A percentile compares a stretch with the other conserved stretches of the same genome.
phyloP scores from a whole-genome alignment of 495 filamentous ascomycete species.

The Daldinia grandis region DNA sequence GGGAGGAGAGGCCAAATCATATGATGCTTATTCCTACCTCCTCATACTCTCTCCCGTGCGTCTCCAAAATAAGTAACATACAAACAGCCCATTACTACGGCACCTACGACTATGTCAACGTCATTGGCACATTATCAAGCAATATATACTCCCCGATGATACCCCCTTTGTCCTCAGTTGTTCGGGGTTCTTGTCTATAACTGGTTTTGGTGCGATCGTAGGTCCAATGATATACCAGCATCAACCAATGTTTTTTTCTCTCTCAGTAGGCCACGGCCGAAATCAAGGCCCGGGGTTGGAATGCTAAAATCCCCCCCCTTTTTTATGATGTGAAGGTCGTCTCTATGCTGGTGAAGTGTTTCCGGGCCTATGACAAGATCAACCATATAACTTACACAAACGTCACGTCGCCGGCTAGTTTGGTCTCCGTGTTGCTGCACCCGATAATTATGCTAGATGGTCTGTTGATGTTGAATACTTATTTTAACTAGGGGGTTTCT shows the following conservation, averaged over 20 bases:
- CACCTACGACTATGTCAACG: neutral
- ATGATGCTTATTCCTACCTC: slow-evolving; percentile 1
- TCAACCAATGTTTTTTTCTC: neutral
- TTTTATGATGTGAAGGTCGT: neutral
- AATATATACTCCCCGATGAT: neutral
- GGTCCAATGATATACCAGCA: neutral
- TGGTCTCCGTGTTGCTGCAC: neutral
- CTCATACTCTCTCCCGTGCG: neutral
- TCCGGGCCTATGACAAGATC: neutral
- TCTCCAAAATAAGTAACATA: neutral
- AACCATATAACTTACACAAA: neutral
- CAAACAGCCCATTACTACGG: neutral
- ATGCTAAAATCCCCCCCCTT: neutral
- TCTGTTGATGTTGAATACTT: no score
- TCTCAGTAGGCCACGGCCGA: neutral
- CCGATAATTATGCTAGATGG: no score
- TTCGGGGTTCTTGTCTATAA: neutral
- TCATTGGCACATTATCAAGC: neutral
- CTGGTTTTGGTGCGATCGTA: neutral
- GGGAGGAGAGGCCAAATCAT: neutral
- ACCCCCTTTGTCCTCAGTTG: neutral
- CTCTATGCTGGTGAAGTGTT: neutral
- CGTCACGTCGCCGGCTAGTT: neutral
- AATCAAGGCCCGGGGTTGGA: neutral
- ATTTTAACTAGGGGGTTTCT: no score